phyloP scores from a whole-genome alignment of 352 stramenopile genomes.

The Globisporangium barbulae region DNA sequence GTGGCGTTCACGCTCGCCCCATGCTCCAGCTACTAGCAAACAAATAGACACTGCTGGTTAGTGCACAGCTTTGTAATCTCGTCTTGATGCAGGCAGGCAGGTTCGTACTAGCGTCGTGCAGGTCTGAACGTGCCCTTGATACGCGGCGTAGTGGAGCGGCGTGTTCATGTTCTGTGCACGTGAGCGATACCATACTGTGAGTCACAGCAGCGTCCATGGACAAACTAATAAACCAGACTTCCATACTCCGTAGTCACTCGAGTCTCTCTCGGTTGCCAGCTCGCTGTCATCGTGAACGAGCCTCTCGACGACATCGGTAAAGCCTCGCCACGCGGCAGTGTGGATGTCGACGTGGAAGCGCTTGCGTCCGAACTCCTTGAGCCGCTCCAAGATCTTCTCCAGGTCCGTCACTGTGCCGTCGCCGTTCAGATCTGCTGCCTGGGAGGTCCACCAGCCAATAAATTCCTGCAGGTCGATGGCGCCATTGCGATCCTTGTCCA shows the following conservation, averaged over 20 bases:
- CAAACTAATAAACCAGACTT: not conserved
- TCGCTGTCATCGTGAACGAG: conserved; percentile 40
- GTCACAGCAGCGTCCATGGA: not conserved
- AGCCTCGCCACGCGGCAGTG: conserved; percentile 52
- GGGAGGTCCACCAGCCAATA: conserved; percentile 45
- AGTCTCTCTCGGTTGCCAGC: conserved; percentile 37
- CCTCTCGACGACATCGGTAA: conserved; percentile 35
- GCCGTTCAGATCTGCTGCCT: conserved; percentile 33
- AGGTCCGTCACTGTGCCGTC: conserved; percentile 38
- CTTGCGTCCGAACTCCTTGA: conserved; percentile 50
- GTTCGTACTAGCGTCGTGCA: conserved; percentile 42
- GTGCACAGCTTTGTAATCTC: too few species aligned
- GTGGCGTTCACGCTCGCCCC: conserved; percentile 55
- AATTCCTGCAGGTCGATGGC: conserved; percentile 63
- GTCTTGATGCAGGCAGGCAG: not conserved
- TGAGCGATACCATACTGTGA: not conserved
- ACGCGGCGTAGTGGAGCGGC: conserved; percentile 73
- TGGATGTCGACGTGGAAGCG: conserved; percentile 71
- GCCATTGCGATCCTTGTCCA: conserved; percentile 53
- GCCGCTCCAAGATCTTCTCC: conserved; percentile 42
- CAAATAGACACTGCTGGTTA: not conserved
- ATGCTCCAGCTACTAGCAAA: conserved; percentile 23
- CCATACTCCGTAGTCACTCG: conserved; percentile 50
- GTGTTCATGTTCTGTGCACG: conserved; percentile 44
- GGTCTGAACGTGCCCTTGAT: conserved; percentile 45